phyloP scores from a whole-genome alignment of 129 eudicot genomes.

The Chrysanthemum makinoi region DNA sequence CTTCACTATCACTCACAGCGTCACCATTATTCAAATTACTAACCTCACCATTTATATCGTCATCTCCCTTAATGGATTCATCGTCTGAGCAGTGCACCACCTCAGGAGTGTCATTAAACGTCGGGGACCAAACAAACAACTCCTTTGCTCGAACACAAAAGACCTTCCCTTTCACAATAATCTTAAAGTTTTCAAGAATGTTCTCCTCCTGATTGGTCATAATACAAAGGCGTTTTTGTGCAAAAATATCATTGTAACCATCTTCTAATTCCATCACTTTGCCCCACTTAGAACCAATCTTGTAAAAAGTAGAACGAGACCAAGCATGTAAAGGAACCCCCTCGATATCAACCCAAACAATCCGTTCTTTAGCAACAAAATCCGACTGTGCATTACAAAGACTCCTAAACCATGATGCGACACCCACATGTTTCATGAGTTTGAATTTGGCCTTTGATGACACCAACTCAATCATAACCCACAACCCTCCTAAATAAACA shows the following conservation, averaged over 20 bases:
- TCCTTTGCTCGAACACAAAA: neutral
- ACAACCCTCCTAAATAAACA: no score
- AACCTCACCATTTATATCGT: neutral
- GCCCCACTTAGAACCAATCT: neutral
- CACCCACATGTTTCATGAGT: no score
- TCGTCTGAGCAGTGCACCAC: neutral
- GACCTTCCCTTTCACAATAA: neutral
- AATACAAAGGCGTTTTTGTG: neutral
- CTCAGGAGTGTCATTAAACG: neutral
- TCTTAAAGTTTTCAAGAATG: neutral
- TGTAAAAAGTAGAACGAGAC: neutral
- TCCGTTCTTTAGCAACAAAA: no score
- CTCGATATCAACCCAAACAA: no score
- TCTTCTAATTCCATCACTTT: neutral
- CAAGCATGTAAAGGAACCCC: neutral
- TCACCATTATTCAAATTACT: no score
- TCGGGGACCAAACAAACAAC: neutral
- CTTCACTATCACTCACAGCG: neutral
- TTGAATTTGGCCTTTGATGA: no score
- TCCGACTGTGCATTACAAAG: no score
- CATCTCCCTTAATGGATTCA: neutral
- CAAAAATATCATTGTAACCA: neutral
- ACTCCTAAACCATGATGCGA: no score
- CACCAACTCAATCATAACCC: no score
- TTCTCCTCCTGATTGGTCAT: neutral